Conservation (phyloP, 2,329 filamentous ascomycete species). For the Trichoderma endophyticum region DNA sequence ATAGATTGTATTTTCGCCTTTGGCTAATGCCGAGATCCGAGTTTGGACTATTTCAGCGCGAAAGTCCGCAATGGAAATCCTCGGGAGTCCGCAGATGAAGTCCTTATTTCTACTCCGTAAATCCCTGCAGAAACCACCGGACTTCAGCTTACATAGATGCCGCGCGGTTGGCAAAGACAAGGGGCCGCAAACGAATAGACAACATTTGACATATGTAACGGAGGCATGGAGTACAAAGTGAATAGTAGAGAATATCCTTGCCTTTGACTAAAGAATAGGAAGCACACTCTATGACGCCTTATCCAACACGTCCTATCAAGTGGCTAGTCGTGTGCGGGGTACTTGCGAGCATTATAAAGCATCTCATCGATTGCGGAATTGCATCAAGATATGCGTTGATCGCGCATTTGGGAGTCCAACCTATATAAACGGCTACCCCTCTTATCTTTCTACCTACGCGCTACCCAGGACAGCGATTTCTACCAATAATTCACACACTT, state of each 20-base stretch:
- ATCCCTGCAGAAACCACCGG: background rate
- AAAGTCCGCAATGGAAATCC: background rate
- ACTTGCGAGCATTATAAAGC: constrained; percentile 4
- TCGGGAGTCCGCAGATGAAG: background rate
- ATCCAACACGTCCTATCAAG: background rate
- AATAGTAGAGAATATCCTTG: background rate
- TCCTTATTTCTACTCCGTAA: background rate
- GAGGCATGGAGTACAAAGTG: background rate
- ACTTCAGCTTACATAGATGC: background rate
- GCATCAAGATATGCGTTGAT: background rate
- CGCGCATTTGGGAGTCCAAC: background rate
- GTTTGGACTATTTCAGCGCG: background rate
- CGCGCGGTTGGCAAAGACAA: background rate
- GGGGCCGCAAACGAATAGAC: background rate
- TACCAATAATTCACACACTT: background rate
- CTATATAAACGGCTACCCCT: background rate
- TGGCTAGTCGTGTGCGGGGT: background rate
- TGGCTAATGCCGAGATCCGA: background rate
- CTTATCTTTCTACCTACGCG: background rate
- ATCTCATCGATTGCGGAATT: background rate
- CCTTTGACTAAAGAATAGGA: background rate
- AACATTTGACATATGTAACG: background rate
- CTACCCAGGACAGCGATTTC: background rate
- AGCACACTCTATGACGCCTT: background rate
- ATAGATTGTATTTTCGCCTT: background rate